A percentile compares a stretch with the other conserved stretches of the same genome.
Conservation (phyloP, 2,329 filamentous ascomycete species). For the Fusarium brevicatenulatum region DNA sequence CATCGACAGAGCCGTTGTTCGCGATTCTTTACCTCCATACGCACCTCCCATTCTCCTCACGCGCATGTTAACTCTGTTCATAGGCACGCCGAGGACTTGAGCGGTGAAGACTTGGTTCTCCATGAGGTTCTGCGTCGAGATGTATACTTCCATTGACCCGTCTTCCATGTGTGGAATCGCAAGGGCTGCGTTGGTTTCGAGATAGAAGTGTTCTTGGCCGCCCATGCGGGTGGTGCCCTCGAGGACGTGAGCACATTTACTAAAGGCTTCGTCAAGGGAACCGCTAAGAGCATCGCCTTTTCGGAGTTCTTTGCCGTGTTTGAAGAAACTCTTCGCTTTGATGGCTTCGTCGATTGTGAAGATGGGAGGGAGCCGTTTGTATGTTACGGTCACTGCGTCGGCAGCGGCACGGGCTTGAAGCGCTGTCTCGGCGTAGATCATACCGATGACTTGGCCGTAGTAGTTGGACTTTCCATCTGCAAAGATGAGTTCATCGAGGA, state of each 20-base stretch:
- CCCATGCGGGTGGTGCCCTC: background rate
- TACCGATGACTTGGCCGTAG: background rate
- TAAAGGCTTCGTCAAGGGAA: background rate
- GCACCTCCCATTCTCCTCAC: background rate
- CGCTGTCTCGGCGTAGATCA: constrained; percentile 2
- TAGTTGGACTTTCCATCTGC: background rate
- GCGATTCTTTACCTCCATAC: background rate
- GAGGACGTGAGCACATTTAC: background rate
- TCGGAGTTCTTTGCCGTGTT: background rate
- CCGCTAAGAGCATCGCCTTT: background rate
- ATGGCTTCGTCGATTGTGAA: constrained; percentile 6
- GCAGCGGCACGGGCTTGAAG: background rate
- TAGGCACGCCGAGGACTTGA: background rate
- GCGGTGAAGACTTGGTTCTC: constrained; percentile 1
- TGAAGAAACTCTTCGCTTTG: constrained; percentile 1
- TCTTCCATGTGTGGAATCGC: background rate
- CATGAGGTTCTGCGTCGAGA: background rate
- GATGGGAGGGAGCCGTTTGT: background rate
- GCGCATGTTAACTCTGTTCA: background rate
- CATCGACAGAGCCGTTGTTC: background rate
- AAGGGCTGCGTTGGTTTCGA: background rate
- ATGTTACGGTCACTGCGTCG: background rate
- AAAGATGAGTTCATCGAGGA: background rate
- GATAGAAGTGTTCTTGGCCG: constrained; percentile 3
- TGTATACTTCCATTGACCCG: background rate